Base-by-base conservation (phyloP, 192 early-diverging fungal genomes). In the Backusella westeae region DNA sequence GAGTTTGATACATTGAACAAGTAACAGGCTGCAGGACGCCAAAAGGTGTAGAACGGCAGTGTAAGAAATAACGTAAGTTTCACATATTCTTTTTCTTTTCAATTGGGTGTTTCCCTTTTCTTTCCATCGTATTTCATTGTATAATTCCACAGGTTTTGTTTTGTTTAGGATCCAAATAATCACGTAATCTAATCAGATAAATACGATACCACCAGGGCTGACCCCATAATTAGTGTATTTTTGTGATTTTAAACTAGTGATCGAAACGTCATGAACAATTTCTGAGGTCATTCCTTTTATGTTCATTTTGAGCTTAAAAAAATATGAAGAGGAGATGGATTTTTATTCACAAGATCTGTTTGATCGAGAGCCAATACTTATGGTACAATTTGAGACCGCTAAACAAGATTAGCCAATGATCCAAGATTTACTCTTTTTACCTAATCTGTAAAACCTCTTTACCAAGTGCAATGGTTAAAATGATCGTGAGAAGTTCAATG, bases 401-500 rank as follows among this genome's bases (percentile, higher is more conserved):
- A 10, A 59, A 59, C 53, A 59, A 12, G 23, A 29, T 23, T 59
- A 59, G 23, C 53, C 53, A 49, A 49, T 49, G 19, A 49, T 49
- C 19, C 46, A 21, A 23, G 1, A 59, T 59, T 59, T 26, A 23
- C 53, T 59, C 21, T 56, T 21, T 21, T 56, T 56, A 8, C n/a
- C 1, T 8, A 56, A 56, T 56, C 53, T 59, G 53, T 59, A 59
- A 59, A 59, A 23, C 53, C 53, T 49, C 46, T 49, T n/a, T 49
- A 19, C 19, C 6, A 49, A 49, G 46, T 17, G 17, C 4, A 19
- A 49, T 49, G 17, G 46, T 49, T 49, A 49, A 49, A 49, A 49
- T 49, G 53, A 59, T 59, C 53, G 53, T 59, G 23, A 59, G 53
- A 59, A 59, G 53, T 26, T 59, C 53, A 59, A 59, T 26, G 53